A percentile compares a stretch with the other conserved stretches of the same genome.
phyloP scores from a whole-genome alignment of 805 yeast genomes.

The Starmera amethionina region DNA sequence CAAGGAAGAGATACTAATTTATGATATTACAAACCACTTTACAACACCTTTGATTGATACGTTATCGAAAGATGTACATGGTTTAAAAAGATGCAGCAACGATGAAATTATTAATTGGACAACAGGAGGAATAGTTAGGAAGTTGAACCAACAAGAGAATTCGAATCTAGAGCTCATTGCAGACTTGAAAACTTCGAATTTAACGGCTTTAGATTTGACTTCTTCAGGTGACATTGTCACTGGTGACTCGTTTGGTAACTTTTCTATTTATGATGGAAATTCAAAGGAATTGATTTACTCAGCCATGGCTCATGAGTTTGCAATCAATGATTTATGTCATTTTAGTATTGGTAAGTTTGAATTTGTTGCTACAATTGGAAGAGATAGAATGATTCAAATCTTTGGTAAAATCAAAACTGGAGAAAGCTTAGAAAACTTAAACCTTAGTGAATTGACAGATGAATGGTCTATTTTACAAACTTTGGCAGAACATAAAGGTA shows the following conservation, averaged over 20 bases:
- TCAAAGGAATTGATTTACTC: constrained; percentile 14
- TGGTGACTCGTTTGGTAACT: constrained; percentile 44
- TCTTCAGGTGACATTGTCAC: constrained; percentile 19
- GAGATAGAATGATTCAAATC: constrained; percentile 57
- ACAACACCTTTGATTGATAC: constrained; percentile 23
- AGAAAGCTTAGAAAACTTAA: neutral
- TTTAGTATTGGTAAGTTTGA: constrained; percentile 20
- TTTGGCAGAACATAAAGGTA: constrained; percentile 47
- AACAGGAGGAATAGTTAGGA: constrained; percentile 27
- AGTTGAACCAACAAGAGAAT: constrained; percentile 11
- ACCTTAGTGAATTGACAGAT: constrained; percentile 10
- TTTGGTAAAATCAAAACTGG: constrained; percentile 19
- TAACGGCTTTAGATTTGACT: constrained; percentile 27
- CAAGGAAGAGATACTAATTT: constrained; percentile 26
- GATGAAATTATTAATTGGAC: constrained; percentile 31
- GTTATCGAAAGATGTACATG: constrained; percentile 27
- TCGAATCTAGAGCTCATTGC: constrained; percentile 6
- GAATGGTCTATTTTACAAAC: constrained; percentile 52
- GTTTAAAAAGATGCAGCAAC: constrained; percentile 23
- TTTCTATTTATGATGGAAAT: constrained; percentile 13
- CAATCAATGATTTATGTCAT: constrained; percentile 34
- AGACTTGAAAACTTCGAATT: constrained; percentile 13
- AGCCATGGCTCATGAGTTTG: constrained; percentile 41
- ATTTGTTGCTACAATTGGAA: constrained; percentile 37
- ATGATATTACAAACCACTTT: constrained; percentile 9